These are phyloP conservation scores for Cinnamomum micranthum DNA, from an alignment of 164 flowering plant species.

Conservation along the genomic window DNA sequence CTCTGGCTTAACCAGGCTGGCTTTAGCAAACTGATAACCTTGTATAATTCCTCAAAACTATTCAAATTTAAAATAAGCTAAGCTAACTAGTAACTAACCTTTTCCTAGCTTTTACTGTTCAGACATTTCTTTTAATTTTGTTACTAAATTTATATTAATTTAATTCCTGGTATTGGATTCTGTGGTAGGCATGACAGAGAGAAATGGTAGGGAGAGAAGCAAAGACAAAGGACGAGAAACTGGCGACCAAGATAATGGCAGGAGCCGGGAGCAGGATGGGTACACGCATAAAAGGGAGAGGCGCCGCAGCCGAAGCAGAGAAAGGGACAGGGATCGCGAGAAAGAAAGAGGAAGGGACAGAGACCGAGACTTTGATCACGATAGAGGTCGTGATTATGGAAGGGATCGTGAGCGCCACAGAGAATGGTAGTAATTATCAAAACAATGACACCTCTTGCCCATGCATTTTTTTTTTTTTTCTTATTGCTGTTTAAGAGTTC, in stretches of 20 bases:
- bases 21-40: too few species aligned
- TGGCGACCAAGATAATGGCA: conserved; percentile 42
- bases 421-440: conserved; percentile 16
- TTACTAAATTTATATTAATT: neutral
- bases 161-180: neutral
- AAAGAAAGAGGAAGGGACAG: conserved; percentile 37
- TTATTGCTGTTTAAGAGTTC: neutral
- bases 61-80: too few species aligned
- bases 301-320: conserved; percentile 45
- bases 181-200: conserved; percentile 40
- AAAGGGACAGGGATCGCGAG: conserved; percentile 48
- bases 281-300: conserved; percentile 41
- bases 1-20: too few species aligned
- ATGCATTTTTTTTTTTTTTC: neutral
- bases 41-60: too few species aligned
- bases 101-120: neutral
- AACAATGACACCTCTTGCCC: neutral
- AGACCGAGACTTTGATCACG: conserved; percentile 38
- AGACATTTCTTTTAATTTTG: neutral
- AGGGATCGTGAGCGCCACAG: conserved; percentile 48
- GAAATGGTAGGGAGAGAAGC: conserved; percentile 69
- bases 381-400: conserved; percentile 51
- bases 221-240: conserved; percentile 59
- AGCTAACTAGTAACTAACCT: too few species aligned
- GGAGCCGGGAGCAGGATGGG: conserved; percentile 30